These are phyloP conservation scores for Astragalus glycyphyllos DNA, from an alignment of 306 rosid genomes.

Conservation along the genomic window DNA sequence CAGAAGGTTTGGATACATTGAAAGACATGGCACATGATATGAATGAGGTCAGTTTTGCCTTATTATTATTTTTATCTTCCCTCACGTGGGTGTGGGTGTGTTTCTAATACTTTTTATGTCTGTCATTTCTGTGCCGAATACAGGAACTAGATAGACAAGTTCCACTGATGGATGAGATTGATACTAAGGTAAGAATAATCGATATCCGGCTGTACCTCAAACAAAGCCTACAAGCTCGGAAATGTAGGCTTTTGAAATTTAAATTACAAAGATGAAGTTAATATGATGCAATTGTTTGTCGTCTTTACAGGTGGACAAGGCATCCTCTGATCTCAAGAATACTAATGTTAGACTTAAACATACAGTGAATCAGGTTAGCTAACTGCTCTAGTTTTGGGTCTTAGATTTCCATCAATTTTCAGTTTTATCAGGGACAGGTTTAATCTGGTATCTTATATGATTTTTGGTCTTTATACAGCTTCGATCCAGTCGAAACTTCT, in stretches of 20 bases:
- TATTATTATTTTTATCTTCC: constrained; percentile 27
- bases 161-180: constrained; percentile 99
- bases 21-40: constrained; percentile 97
- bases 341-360: constrained; percentile 92
- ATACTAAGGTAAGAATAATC: constrained; percentile 71
- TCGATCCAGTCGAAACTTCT: constrained; percentile 96
- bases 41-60: constrained; percentile 78
- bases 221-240: neutral
- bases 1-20: constrained; percentile 93
- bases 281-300: constrained; percentile 37
- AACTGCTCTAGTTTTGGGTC: constrained; percentile 25
- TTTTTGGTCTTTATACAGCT: constrained; percentile 66
- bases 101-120: constrained; percentile 10
- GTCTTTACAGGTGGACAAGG: constrained; percentile 81
- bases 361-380: constrained; percentile 90
- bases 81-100: neutral
- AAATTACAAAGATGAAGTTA: constrained; percentile 32
- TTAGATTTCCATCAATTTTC: constrained; percentile 20
- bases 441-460: constrained; percentile 43
- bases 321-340: constrained; percentile 91
- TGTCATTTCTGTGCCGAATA: constrained; percentile 37
- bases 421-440: constrained; percentile 19
- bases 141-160: constrained; percentile 98
- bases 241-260: constrained; percentile 14
- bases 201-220: neutral